phyloP scores from a whole-genome alignment of 495 filamentous ascomycete genomes.

The Penicillium bovifimosum region DNA sequence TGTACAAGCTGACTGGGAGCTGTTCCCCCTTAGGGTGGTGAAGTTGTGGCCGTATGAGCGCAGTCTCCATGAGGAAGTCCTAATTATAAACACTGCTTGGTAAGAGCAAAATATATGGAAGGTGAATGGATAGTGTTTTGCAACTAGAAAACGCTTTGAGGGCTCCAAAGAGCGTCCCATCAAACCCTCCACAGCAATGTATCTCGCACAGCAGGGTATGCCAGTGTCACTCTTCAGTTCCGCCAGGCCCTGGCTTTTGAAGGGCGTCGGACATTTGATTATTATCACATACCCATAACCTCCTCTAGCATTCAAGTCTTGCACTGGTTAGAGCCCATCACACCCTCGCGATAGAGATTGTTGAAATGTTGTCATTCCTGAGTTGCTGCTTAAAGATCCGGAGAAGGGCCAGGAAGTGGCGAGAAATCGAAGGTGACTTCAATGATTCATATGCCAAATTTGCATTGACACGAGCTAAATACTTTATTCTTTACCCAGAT shows the following conservation, averaged over 20 bases:
- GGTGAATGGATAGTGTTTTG: too few species aligned
- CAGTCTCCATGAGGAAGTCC: too few species aligned
- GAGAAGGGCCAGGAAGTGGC: slow-evolving; percentile 6
- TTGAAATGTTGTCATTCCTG: slow-evolving; percentile 13
- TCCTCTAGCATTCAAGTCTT: background rate
- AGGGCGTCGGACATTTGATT: background rate
- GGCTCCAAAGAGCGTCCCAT: background rate
- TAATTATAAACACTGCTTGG: too few species aligned
- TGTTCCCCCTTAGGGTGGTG: background rate
- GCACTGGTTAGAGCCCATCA: background rate
- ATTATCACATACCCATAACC: background rate
- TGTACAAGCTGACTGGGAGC: background rate
- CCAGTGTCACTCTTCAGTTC: slow-evolving; percentile 13
- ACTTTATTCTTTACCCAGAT: slow-evolving; percentile 14
- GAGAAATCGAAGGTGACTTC: slow-evolving; percentile 9
- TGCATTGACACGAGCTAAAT: background rate
- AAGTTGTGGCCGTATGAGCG: background rate
- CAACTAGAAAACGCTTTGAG: too few species aligned
- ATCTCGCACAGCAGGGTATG: slow-evolving; percentile 18
- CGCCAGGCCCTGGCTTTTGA: slow-evolving; percentile 1
- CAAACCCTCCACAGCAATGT: background rate
- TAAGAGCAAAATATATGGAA: too few species aligned
- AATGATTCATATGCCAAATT: background rate
- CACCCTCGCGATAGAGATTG: background rate
- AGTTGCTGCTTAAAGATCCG: slow-evolving; percentile 13